These are phyloP conservation scores for Phytophthora ramorum DNA, from an alignment of 352 stramenopile species.

Conservation along the genomic window DNA sequence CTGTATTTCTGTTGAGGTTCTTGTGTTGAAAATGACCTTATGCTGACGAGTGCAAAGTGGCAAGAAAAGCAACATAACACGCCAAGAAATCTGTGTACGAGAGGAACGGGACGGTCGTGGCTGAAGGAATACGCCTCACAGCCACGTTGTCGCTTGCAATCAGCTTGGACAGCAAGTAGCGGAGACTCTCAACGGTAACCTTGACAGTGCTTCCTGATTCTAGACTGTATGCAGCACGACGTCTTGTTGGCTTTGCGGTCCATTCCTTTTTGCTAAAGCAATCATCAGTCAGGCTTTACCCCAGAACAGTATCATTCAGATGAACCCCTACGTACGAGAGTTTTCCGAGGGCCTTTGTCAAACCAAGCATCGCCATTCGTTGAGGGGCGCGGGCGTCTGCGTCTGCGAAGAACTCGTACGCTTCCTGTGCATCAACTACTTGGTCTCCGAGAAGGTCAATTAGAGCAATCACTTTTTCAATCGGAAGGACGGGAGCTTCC, in stretches of 20 bases:
- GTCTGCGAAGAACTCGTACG: constrained; percentile 52
- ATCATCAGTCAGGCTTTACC: background rate
- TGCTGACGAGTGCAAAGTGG: constrained; percentile 28
- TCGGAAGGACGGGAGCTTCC: constrained; percentile 21
- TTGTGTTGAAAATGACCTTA: constrained; percentile 13
- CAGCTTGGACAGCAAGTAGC: constrained; percentile 49
- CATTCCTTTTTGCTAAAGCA: constrained; percentile 14
- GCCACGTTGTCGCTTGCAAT: constrained; percentile 42
- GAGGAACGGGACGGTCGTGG: constrained; percentile 47
- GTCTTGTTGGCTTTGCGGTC: background rate
- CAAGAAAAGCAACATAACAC: constrained; percentile 58
- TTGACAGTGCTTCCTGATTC: background rate
- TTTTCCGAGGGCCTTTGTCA: constrained; percentile 49
- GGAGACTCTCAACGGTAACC: constrained; percentile 41
- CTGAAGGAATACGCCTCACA: constrained; percentile 33
- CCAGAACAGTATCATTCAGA: background rate
- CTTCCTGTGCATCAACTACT: constrained; percentile 62
- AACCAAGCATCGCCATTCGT: constrained; percentile 54
- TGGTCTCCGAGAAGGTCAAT: constrained; percentile 71
- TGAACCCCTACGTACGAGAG: constrained; percentile 42
- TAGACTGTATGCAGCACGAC: background rate
- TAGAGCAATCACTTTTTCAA: constrained; percentile 58
- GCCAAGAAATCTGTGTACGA: constrained; percentile 78
- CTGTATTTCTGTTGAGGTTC: constrained; percentile 7
- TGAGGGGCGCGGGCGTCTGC: constrained; percentile 15